These are phyloP conservation scores for Xylogone sp. DNA, from an alignment of 2,329 filamentous ascomycete species.

Conservation along the genomic window DNA sequence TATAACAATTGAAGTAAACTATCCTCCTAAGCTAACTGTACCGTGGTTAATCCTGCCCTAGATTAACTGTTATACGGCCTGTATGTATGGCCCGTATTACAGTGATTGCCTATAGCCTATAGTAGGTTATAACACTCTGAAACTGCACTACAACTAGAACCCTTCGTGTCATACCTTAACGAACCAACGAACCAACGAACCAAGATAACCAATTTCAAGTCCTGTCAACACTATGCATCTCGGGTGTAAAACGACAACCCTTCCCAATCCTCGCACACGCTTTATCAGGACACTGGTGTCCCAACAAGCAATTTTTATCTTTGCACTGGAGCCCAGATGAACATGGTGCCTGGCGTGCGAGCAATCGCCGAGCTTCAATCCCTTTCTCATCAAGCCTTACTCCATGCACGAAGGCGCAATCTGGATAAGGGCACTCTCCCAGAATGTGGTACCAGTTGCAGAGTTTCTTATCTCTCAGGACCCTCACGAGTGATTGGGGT, in stretches of 20 bases:
- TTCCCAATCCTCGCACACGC: not conserved
- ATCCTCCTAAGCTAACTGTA: no score
- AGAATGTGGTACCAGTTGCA: not conserved
- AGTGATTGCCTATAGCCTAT: no score
- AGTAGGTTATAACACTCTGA: no score
- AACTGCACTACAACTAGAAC: no score
- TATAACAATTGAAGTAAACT: no score
- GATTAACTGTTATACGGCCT: no score
- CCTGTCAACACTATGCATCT: no score
- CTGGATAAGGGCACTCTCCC: not conserved
- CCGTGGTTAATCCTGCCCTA: no score
- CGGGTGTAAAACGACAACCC: not conserved
- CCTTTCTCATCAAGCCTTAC: not conserved
- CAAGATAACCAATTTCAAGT: no score
- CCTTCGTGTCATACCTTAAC: no score
- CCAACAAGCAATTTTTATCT: not conserved
- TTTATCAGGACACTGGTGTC: not conserved
- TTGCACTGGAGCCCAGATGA: not conserved
- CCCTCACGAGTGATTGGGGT: constrained; percentile 4
- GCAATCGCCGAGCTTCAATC: not conserved
- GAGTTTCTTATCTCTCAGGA: not conserved
- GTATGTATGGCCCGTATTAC: no score
- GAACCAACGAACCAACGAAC: no score
- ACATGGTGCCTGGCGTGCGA: not conserved
- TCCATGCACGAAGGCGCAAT: not conserved